Conservation (phyloP, 257 asterid genomes). For the Verbena officinalis region DNA sequence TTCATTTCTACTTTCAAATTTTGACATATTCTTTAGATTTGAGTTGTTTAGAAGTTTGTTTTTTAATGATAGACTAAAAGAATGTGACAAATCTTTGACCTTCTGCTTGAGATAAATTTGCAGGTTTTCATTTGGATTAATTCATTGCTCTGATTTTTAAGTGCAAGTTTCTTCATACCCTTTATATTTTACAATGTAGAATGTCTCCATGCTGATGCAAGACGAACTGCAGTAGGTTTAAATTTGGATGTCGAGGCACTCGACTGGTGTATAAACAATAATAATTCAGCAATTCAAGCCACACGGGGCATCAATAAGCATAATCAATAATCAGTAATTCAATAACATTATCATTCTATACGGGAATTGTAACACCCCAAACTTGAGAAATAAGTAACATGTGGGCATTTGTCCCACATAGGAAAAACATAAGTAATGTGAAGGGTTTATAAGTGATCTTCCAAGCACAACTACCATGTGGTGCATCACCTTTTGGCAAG, state of each 20-base stretch:
- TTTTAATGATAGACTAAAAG: conserved; percentile 1
- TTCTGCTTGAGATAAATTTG: neutral
- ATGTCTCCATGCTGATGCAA: conserved; percentile 85
- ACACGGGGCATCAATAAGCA: too few species aligned
- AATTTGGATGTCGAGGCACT: conserved; percentile 92
- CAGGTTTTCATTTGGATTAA: conserved; percentile 3
- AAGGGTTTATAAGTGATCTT: too few species aligned
- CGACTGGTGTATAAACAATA: conserved; percentile 82
- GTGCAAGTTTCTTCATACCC: conserved; percentile 1
- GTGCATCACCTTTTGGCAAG: too few species aligned
- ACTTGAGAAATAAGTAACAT: too few species aligned
- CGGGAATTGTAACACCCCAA: too few species aligned
- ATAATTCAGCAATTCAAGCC: too few species aligned
- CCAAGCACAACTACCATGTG: too few species aligned
- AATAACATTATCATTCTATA: too few species aligned
- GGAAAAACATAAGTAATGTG: too few species aligned
- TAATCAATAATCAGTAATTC: too few species aligned
- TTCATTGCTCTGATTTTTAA: neutral
- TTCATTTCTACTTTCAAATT: neutral
- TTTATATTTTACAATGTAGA: conserved; percentile 62
- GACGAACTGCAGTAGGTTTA: conserved; percentile 93
- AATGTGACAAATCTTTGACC: neutral
- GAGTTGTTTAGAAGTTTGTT: conserved; percentile 11
- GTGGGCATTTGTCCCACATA: too few species aligned
- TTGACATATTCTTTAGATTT: conserved; percentile 2